Evolutionary conservation across 2,329 filamentous ascomycete species (phyloP), one percentile per base, ranked within the genome.

Genomic region (Metarhizium anisopliae): DNA sequence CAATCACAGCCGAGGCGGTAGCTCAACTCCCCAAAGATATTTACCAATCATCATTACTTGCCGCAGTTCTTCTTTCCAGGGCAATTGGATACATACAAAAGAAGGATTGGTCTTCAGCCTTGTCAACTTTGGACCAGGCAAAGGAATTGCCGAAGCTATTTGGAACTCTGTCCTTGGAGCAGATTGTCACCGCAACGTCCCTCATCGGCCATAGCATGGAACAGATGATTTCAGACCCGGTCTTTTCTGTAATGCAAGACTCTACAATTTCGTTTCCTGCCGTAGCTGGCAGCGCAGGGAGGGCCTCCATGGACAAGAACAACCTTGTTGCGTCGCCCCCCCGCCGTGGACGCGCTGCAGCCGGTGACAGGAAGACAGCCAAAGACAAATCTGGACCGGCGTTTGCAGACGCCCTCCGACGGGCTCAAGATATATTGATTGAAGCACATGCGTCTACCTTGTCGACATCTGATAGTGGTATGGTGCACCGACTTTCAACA

Each of bases 221-320:
- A 50, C 80, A 86, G 64, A 89, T 96, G 75, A 80, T 85, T 13
- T 80, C 81, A 4, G 89, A 96, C 69, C 86, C 92, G 2, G 87
- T 94, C 3, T 95, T 93, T 68, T 95, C 90, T 18, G 88, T 93
- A 10, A 80, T 97, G 16, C 89, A 93, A 50, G 94, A 99, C 64
- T 96, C 94, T 0, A 96, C 91, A 0, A 85, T 96, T 30, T 95
- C 91, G 0, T 87, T 93, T 58, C 90, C 92, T 1, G 85, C 89
- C 0, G 76, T 93, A 42, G 73, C 74, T 29, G 66, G 68, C 60
- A 67, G 70, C 32, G 63, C 72, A 30, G 78, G 78, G 38, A 73
- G 72, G 58, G 60, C 57, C n/a, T 61, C 64, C 32, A 62, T 68
- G 11, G 72, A 76, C 47, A 68, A 70, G 35, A 60, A 66, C 25